A percentile compares a stretch with the other conserved stretches of the same genome.
Conservation (phyloP, 2,329 filamentous ascomycete species). For the Sclerotiophoma versabilis region DNA sequence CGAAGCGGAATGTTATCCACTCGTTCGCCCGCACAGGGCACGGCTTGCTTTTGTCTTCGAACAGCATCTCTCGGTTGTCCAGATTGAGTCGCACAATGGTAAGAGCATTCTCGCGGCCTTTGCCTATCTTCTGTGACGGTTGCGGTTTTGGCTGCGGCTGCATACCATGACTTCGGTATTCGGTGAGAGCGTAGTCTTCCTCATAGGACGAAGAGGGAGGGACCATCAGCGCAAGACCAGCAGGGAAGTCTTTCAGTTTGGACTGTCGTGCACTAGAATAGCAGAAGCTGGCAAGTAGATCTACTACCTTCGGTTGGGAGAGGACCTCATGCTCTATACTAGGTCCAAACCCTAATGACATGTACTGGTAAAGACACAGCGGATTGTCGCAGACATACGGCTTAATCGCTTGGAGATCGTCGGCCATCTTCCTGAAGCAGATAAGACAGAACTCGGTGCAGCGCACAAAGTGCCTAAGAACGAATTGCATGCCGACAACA, state of each 20-base stretch:
- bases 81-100: conserved; percentile 43
- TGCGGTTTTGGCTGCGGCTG: background rate
- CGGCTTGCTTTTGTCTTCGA: conserved; percentile 38
- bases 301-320: conserved; percentile 80
- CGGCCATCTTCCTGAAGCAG: conserved; percentile 74
- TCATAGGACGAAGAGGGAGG: conserved; percentile 47
- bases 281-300: conserved; percentile 83
- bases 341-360: conserved; percentile 83
- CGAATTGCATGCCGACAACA: conserved; percentile 73
- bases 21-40: conserved; percentile 56
- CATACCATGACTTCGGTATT: background rate
- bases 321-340: conserved; percentile 85
- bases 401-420: conserved; percentile 73
- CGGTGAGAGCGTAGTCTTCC: conserved; percentile 16
- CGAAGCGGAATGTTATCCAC: conserved; percentile 58
- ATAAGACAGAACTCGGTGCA: conserved; percentile 89
- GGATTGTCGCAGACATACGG: conserved; percentile 76
- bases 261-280: conserved; percentile 63
- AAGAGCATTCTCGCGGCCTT: background rate
- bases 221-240: conserved; percentile 63
- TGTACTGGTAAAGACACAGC: conserved; percentile 87
- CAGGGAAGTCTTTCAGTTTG: conserved; percentile 62
- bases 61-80: conserved; percentile 52
- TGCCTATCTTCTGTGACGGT: background rate
- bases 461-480: conserved; percentile 76